phyloP scores from a whole-genome alignment of 1,139 yeast species.

The Kazachstania sp. region DNA sequence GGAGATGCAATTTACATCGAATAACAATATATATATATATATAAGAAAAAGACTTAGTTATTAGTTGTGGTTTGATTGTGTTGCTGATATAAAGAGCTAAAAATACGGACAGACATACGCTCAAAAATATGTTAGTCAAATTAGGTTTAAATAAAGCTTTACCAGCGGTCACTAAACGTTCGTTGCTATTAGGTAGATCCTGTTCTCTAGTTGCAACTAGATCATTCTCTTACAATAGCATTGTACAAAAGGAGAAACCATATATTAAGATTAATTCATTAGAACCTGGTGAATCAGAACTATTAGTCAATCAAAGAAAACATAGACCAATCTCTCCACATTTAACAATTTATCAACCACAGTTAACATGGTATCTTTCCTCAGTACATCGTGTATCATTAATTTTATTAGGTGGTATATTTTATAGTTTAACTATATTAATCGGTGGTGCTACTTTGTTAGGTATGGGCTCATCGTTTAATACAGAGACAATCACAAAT shows the following conservation, averaged over 20 bases:
- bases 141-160: constrained; percentile 4
- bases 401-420: constrained; percentile 66
- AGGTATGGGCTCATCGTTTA: constrained; percentile 46
- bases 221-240: neutral
- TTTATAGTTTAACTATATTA: constrained; percentile 68
- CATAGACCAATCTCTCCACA: constrained; percentile 92
- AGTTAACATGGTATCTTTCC: constrained; percentile 75
- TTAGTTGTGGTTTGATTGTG: too few species aligned
- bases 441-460: constrained; percentile 65
- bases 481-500: constrained; percentile 50
- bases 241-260: constrained; percentile 1
- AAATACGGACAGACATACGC: too few species aligned
- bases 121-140: constrained; percentile 2
- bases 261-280: neutral
- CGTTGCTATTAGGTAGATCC: neutral
- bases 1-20: too few species aligned
- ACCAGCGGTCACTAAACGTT: neutral
- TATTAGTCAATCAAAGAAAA: constrained; percentile 65
- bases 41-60: too few species aligned
- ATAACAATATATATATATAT: too few species aligned
- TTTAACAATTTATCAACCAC: constrained; percentile 80
- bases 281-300: constrained; percentile 8
- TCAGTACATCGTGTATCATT: constrained; percentile 84
- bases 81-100: too few species aligned
- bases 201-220: neutral